Percentiles rank a stretch among this genome's conserved stretches.
Evolutionary conservation across 768 basidiomycete genomes (phyloP).

Genomic region (Agrocybe pediades): DNA sequence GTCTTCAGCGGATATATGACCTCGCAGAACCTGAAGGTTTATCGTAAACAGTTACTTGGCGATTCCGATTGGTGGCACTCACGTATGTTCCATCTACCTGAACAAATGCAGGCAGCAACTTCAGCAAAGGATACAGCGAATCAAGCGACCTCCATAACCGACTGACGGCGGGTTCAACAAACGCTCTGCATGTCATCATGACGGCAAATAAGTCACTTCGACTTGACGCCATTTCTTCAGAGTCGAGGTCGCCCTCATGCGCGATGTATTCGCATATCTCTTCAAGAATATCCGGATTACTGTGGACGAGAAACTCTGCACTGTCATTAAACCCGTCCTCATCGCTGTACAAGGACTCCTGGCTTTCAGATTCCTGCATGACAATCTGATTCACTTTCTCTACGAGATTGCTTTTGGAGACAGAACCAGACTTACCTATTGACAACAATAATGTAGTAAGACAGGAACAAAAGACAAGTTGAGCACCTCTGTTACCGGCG

Average conservation of each 20-base stretch:
- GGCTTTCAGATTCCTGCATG: conserved; percentile 4
- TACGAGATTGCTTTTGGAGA: too few species aligned
- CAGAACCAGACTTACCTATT: too few species aligned
- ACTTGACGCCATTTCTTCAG: conserved; percentile 15
- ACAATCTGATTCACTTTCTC: conserved; percentile 21
- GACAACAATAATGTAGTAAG: too few species aligned
- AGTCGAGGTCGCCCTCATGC: conserved; percentile 17
- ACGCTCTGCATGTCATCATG: conserved; percentile 31
- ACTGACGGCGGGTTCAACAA: conserved; percentile 33
- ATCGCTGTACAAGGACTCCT: not conserved
- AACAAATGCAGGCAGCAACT: conserved; percentile 29
- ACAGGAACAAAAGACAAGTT: too few species aligned
- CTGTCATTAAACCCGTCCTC: not conserved
- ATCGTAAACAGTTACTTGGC: not conserved
- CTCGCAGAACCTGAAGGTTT: conserved; percentile 28
- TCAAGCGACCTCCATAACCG: conserved; percentile 32
- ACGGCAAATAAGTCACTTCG: conserved; percentile 19
- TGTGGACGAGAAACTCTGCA: conserved; percentile 19
- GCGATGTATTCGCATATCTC: conserved; percentile 29
- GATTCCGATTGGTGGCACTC: conserved; percentile 9
- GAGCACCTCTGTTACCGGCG: too few species aligned
- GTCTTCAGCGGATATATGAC: conserved; percentile 21
- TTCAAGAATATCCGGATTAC: conserved; percentile 31
- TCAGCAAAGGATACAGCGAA: conserved; percentile 33
- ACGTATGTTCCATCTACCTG: conserved; percentile 31